phyloP scores from a whole-genome alignment of 2,329 filamentous ascomycete genomes.

The Apiospora kogelbergensis region DNA sequence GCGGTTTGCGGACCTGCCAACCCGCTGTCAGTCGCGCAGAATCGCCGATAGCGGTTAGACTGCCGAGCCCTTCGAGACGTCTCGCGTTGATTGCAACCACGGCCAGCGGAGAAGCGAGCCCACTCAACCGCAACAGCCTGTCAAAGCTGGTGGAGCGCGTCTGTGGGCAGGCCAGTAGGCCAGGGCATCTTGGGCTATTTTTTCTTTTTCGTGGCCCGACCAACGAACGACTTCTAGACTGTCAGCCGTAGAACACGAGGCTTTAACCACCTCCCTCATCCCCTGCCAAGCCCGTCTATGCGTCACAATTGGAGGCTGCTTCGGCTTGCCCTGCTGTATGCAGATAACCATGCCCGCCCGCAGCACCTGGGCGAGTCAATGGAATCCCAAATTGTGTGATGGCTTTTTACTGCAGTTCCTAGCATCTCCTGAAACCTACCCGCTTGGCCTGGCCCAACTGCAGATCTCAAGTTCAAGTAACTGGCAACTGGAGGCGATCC shows the following conservation, averaged over 20 bases:
- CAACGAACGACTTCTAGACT: neutral
- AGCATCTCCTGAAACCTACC: neutral
- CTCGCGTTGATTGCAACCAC: neutral
- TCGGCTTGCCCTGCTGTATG: neutral
- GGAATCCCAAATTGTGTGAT: neutral
- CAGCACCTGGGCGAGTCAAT: neutral
- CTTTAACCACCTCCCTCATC: neutral
- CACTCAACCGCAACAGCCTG: neutral
- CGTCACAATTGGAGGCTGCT: neutral
- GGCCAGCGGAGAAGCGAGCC: neutral
- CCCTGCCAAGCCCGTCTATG: neutral
- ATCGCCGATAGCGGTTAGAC: neutral
- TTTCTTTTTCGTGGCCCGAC: neutral
- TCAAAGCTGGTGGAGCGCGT: neutral
- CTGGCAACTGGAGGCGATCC: neutral
- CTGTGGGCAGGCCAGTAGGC: neutral
- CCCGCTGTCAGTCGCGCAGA: neutral
- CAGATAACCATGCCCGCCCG: neutral
- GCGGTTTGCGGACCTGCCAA: neutral
- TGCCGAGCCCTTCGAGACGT: slow-evolving; percentile 11
- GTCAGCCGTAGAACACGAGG: neutral
- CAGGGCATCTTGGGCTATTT: neutral
- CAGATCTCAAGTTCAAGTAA: neutral
- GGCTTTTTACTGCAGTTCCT: neutral
- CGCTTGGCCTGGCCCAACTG: neutral